Evolutionary conservation across 257 asterid species (phyloP), one percentile per base, ranked within the genome.

Genomic region (Vinca minor): DNA sequence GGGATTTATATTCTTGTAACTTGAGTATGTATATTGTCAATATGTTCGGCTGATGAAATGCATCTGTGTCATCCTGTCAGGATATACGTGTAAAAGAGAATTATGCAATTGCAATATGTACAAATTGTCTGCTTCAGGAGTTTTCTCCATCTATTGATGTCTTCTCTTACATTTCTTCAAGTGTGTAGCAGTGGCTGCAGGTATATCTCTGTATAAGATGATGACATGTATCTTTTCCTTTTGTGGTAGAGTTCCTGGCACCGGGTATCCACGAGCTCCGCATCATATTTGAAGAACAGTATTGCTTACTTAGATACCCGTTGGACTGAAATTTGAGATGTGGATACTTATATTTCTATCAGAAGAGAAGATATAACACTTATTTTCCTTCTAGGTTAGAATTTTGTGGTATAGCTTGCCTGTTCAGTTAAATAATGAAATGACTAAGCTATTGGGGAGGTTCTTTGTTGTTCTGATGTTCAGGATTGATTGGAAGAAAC

Each of bases 401-500:
- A 47, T 49, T 71, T 70, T 71, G 36, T 60, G 31, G 46, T n/a
- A n/a, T n/a, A n/a, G n/a, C n/a, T n/a, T n/a, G n/a, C n/a, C n/a
- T n/a, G n/a, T 64, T 55, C 25, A 31, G 23, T 46, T 62, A 34
- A 54, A 68, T 49, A 48, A 49, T 9, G 80, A 74, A 56, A 82
- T 85, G 89, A 57, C 67, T 50, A 81, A 75, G 73, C 69, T 65
- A 52, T 64, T 73, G 67, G 67, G 77, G 61, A 66, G 63, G 26
- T 57, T 76, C 65, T 1, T 79, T 64, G 79, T 76, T 67, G 56
- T 80, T 74, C 84, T 84, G 74, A 45, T 87, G 55, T 84, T 86
- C 82, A 83, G 81, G 77, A 79, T 86, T 18, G 79, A 83, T 70
- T 84, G 95, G 95, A 84, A 72, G 78, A 86, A 80, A 74, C 57